Base-by-base conservation (phyloP, 2,329 filamentous ascomycete species). In the Colletotrichum gloeosporioides region DNA sequence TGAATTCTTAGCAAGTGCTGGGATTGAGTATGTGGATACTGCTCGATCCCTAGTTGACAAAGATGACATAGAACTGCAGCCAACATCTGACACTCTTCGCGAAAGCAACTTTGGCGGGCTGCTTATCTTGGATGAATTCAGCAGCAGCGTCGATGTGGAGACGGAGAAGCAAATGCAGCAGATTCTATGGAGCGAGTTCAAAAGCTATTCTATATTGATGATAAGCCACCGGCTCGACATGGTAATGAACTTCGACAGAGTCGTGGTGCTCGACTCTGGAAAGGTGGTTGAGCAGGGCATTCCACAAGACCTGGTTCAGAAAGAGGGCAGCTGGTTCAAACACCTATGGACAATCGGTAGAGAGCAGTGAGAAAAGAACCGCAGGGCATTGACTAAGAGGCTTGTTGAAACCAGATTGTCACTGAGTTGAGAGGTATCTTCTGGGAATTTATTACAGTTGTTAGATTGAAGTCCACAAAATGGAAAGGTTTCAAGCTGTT, bases 161-260 rank as follows among this genome's bases (percentile, higher is more conserved):
- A 84, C 83, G 9, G 83, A 84, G 65, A 78, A 78, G 12, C 72
- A 79, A 8, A 80, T 84, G 29, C 79, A 80, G 0, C 57, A 74
- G 4, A 73, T 82, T 2, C 55, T 84, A n/a, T 32, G 34, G 62
- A 34, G 36, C 7, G 81, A 83, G 44, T 49, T 49, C 44, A 22
- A 49, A 49, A 7, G 44, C n/a, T 49, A 22, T 49, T n/a, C 44
- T 4, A 87, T 93, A 9, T 77, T 85, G 13, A 83, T 82, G 78
- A 82, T 86, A 1, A 83, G 81, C 62, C 84, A 86, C 73, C 80
- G 84, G 18, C 74, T 86, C 27, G 81, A 84, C 9, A 89, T 87
- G 39, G 87, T 90, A 55, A 82, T 88, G 68, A 86, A 87, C 69
- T 89, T 88, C 78, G 87, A 89, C 77, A 81, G 81, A 22, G 83